Percentiles rank a stretch among this genome's conserved stretches.
These are phyloP conservation scores for Mycena floridula DNA, from an alignment of 768 basidiomycete genomes.

Conservation along the genomic window DNA sequence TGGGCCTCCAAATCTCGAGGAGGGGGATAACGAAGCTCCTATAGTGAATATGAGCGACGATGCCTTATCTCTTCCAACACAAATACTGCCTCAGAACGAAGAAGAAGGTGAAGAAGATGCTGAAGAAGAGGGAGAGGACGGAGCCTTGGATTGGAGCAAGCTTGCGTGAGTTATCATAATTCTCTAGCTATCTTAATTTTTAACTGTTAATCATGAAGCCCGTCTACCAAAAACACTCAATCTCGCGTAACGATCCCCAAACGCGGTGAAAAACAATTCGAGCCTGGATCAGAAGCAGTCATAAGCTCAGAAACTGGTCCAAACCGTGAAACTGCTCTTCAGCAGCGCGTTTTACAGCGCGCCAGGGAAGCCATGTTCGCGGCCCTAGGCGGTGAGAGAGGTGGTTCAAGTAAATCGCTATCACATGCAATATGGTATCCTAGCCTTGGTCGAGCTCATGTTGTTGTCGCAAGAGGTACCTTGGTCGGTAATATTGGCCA, in stretches of 20 bases:
- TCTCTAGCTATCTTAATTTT: constrained; percentile 5
- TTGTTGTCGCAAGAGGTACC: constrained; percentile 73
- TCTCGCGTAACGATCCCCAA: constrained; percentile 78
- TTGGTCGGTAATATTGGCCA: constrained; percentile 81
- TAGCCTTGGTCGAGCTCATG: constrained; percentile 52
- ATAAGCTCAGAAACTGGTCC: no score
- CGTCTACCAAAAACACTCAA: constrained; percentile 44
- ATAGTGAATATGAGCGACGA: no score
- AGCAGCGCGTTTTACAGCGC: constrained; percentile 74
- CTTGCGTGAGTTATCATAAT: constrained; percentile 40
- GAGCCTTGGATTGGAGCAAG: constrained; percentile 78
- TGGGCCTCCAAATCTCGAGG: no score
- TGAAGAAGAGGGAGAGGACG: constrained; percentile 71
- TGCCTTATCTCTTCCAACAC: not conserved
- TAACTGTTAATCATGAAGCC: constrained; percentile 3
- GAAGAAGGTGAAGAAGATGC: no score
- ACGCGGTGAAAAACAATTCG: constrained; percentile 97
- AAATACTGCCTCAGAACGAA: not conserved
- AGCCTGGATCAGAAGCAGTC: constrained; percentile 58
- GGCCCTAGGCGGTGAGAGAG: constrained; percentile 44
- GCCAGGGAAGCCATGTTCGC: constrained; percentile 85
- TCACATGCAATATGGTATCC: constrained; percentile 84
- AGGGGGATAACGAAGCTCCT: no score
- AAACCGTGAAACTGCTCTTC: constrained; percentile 58
- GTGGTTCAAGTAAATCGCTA: constrained; percentile 53